Evolutionary conservation across 2,329 filamentous ascomycete genomes (phyloP), one percentile per base, ranked within the genome.

Genomic region (Pseudogymnoascus sp.): DNA sequence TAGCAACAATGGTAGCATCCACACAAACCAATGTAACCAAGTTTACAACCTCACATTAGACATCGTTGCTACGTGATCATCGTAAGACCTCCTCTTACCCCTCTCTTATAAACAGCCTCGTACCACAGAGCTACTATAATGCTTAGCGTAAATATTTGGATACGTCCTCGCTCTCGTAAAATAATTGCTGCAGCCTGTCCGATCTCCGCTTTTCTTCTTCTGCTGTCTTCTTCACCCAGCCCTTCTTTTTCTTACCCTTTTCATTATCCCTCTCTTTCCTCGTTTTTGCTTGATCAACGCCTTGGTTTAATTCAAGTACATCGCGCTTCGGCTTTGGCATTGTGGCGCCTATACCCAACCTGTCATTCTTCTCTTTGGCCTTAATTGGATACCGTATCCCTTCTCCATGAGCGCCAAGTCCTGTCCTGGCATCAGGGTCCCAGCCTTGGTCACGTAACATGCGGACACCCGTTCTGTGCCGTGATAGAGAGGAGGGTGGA

Each of bases 311-410:
- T 21, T 61, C 18, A 6, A 40, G 36, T 14, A 57, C 16, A 40
- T 61, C 59, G 21, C 59, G 21, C 51, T 69, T 70, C 63, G 73
- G 68, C 64, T 74, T 74, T 42, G 75, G 74, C 34, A 77, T 68
- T 4, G 77, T 73, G 45, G 81, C 79, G 0, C 92, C 91, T 26
- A 96, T 75, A 0, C 93, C 93, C 6, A 89, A 77, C 3, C 83
- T 91, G 71, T 93, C 85, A 47, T 86, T 82, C 75, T 96, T 96
- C 63, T 82, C 78, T 57, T 69, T 72, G 0, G 84, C 78, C 72
- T 91, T 91, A 66, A 97, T 80, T 0, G 93, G 93, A 67, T 86
- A 87, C 42, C 87, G 80, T 65, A 91, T 87, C 2, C 93, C 93
- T 70, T 81, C 77, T 0, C 89, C 86, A 1, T 78, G 76, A 8